Evolutionary conservation across 495 filamentous ascomycete species (phyloP), one percentile per base, ranked within the genome.

Genomic region (Sordaria brevicollis): DNA sequence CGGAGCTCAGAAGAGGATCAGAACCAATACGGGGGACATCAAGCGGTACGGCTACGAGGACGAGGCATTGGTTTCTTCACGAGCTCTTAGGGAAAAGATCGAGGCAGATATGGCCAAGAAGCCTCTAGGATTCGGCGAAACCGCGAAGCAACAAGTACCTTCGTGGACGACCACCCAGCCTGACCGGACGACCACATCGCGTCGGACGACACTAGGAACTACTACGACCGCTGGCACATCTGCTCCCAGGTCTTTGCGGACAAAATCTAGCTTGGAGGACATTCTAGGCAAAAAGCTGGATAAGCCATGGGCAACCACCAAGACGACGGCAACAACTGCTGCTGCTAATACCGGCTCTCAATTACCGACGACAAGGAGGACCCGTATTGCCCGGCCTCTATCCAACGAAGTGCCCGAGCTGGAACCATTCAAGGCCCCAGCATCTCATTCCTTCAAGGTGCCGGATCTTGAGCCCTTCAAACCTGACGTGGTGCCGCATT

Each of bases 401-500:
- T 57, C 49, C 57, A 71, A 43, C 72, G 74, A 72, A 38, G 69
- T 66, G 29, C 67, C 69, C 37, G 72, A 75, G 11, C 73, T 76
- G 29, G 69, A 81, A 31, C 78, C 81, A 3, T 72, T 82, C 65
- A 75, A 79, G 29, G 81, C 83, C 15, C 49, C 49, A 21, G 31
- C 49, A 29, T 57, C 49, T 57, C 49, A 57, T 25, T 17, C 49
- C 25, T 57, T 57, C 25, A 57, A 57, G 49, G 69, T 71, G 15
- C 66, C 35, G 35, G 75, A 72, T 33, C 72, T 41, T 71, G 76
- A 74, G 21, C 65, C 68, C 15, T 72, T 73, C 19, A 75, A 78
- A 6, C 74, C 78, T 36, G 72, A 83, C 34, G 79, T 83, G 0
- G 76, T 83, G 67, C 76, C 80, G 41, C 81, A 85, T 57, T 57